phyloP scores from a whole-genome alignment of 2,329 filamentous ascomycete genomes.

The Didymosphaeria variabile region DNA sequence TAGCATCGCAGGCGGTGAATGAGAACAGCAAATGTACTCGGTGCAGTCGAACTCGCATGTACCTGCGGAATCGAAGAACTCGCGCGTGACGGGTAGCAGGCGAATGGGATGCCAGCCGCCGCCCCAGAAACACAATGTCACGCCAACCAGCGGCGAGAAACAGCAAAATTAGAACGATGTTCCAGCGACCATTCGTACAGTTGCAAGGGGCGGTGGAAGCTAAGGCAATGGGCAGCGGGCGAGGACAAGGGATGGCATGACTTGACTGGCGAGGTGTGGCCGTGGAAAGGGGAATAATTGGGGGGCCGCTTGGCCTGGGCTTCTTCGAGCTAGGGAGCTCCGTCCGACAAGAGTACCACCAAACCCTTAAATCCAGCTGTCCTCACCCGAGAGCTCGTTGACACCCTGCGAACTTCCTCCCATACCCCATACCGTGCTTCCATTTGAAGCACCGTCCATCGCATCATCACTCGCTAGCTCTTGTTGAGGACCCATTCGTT shows the following conservation, averaged over 20 bases:
- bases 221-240: conserved; percentile 4
- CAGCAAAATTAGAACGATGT: conserved; percentile 35
- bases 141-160: conserved; percentile 22
- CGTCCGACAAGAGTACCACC: conserved; percentile 21
- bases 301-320: conserved; percentile 21
- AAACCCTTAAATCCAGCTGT: conserved; percentile 34
- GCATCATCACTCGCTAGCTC: conserved; percentile 19
- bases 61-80: conserved; percentile 19
- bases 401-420: conserved; percentile 27
- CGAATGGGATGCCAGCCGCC: conserved; percentile 16
- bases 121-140: conserved; percentile 31
- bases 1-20: conserved; percentile 34
- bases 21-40: conserved; percentile 11
- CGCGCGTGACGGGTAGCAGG: conserved; percentile 36
- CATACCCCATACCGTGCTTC: conserved; percentile 18
- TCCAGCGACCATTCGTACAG: conserved; percentile 9
- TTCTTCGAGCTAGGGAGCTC: conserved; percentile 38
- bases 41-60: conserved; percentile 22
- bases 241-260: conserved; percentile 24
- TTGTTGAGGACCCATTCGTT: conserved; percentile 27
- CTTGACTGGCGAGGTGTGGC: conserved; percentile 9
- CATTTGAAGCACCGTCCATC: conserved; percentile 14
- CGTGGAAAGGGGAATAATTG: conserved; percentile 25
- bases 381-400: conserved; percentile 35
- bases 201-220: conserved; percentile 33